A percentile compares a stretch with the other conserved stretches of the same genome.
Conservation (phyloP, 208 protist genomes). For the Porcisia hertigi region DNA sequence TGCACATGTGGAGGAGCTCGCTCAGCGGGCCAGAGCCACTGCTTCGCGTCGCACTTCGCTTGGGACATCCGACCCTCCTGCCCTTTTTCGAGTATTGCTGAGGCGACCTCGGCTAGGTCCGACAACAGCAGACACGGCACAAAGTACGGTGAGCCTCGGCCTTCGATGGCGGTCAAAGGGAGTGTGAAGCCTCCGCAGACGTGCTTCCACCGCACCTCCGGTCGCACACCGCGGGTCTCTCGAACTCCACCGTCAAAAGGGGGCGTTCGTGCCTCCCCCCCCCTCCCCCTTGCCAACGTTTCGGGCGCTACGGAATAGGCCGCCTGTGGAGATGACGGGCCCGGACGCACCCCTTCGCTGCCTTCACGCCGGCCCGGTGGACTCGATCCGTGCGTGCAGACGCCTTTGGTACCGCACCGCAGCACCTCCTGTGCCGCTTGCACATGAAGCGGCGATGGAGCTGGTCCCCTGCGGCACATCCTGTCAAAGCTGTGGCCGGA, state of each 20-base stretch:
- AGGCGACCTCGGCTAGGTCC: conserved; percentile 1
- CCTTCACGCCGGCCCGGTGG: not conserved
- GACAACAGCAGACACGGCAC: conserved; percentile 37
- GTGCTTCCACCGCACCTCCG: not conserved
- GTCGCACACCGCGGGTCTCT: not conserved
- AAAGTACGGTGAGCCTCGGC: conserved; percentile 32
- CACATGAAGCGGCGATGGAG: conserved; percentile 24
- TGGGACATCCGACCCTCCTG: not conserved
- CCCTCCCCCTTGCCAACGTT: not conserved
- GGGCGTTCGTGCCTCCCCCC: too few relatives aligned
- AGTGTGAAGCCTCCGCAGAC: conserved; percentile 36
- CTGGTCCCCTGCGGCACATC: conserved; percentile 23
- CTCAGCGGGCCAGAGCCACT: not conserved
- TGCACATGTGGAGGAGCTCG: not conserved
- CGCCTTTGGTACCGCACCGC: conserved; percentile 3
- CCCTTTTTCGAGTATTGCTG: not conserved
- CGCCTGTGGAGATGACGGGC: not conserved
- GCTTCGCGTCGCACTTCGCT: not conserved
- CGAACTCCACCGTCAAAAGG: too few relatives aligned
- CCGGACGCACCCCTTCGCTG: not conserved
- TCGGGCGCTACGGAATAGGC: not conserved
- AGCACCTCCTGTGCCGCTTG: conserved; percentile 18
- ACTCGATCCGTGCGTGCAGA: not conserved
- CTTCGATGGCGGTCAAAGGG: conserved; percentile 24
- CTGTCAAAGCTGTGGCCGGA: conserved; percentile 44